Base-by-base conservation (phyloP, 495 filamentous ascomycete species). In the Penicillium crystallinum region DNA sequence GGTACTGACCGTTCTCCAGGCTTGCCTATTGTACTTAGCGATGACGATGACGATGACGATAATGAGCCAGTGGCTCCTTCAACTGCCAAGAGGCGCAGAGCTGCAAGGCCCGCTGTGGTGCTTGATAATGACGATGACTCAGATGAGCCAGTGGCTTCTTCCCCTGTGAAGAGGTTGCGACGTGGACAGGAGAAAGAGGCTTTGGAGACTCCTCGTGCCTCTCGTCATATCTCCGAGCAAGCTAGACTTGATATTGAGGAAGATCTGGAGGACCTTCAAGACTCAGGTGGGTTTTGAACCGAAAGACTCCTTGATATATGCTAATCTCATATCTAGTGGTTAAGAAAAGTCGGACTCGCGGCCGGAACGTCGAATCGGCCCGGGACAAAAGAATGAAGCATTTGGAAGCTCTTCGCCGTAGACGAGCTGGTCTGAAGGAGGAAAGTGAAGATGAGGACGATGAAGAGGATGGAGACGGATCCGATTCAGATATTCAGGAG, bases 391-490 rank as follows among this genome's bases (percentile, higher is more conserved):
- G 70, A 49, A 65, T 77, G 37, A 74, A 68, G 44, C 67, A 73
- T 19, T 57, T 84, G 23, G 80, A 85, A 54, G 61, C 78, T 6
- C 63, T 86, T 5, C 78, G 75, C 33, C 76, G 81, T 29, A 71
- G 77, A 43, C 77, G 83, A 18, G 80, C 82, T 4, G 85, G 85
- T 4, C 65, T 81, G 43, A 77, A 71, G 46, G 71, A 77, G 15
- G 56, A 63, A 43, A 59, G 55, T 6, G 56, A 60, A 44, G 55
- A 67, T 11, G 61, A 55, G 33, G 52, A 40, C 6, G 25, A 50
- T 41, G 57, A 43, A 48, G 52, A 22, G 21, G 31, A 19, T 8
- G 43, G 35, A 12, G 19, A 65, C 23, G 59, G 53, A 38, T 25
- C 36, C 8, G 22, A 42, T 12, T 34, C 45, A 25, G 54, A 48